Evolutionary conservation across 2,329 filamentous ascomycete species (phyloP), one percentile per base, ranked within the genome.

Genomic region (Aspergillus sp.): DNA sequence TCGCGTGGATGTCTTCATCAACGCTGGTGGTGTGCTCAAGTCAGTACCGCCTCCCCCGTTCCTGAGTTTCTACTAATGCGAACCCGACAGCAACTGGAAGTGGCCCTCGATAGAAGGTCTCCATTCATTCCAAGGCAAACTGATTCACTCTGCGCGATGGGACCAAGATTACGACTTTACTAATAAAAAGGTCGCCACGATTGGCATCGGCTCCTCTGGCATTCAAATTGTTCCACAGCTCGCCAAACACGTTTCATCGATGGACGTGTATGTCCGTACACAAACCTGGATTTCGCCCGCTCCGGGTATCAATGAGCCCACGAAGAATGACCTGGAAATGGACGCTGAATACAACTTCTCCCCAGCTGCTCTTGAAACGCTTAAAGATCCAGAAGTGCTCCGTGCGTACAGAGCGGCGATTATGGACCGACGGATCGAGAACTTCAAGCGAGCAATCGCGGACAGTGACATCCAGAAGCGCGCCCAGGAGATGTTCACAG

Each of bases 131-230:
- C 58, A 71, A 54, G 77, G 77, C 5, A 65, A 64, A 4, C 60
- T 77, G 1, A 72, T 77, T 34, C 77, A 79, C 59, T 74, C 74
- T 0, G 75, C 76, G 0, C 64, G 69, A 28, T 80, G 77, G 77
- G 75, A 79, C 43, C 53, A 61, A 9, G 47, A 49, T 9, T 63
- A 58, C 22, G 66, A 69, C 28, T 65, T 64, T 11, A 51, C 54
- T 3, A 67, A 64, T 41, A 74, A 73, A 38, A 62, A 41, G 7
- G 64, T 77, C 3, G 74, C 73, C 1, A 51, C 74, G 15, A 72
- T 77, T 28, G 74, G 74, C 5, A 73, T 69, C 47, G 74, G 74
- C 13, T 70, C 71, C 0, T 70, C 68, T 1, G 73, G 69, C 1
- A 71, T 75, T 25, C 73, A 74, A 59, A 69, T 70, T 41, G 66